phyloP scores from a whole-genome alignment of 345 rosid genomes.

The Psidium friedrichsthalianum region DNA sequence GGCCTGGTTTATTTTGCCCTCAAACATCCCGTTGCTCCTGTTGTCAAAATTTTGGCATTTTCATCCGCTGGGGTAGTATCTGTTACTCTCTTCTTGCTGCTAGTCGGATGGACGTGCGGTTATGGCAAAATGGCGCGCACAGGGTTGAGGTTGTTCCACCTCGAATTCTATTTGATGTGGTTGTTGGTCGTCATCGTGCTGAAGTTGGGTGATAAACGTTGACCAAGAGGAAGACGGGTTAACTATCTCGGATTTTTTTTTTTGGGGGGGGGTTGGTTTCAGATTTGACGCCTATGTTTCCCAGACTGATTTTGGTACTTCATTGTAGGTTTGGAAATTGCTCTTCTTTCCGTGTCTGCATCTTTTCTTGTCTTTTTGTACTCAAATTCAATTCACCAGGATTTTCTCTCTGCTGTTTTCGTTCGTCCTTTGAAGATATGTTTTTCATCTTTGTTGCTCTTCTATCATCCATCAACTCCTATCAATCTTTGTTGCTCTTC shows the following conservation, averaged over 20 bases:
- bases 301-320: no score
- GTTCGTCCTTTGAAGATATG: no score
- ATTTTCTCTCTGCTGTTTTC: no score
- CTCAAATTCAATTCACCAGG: no score
- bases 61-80: neutral
- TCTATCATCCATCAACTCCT: no score
- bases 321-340: no score
- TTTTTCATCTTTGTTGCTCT: no score
- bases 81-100: neutral
- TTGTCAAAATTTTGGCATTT: neutral
- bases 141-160: neutral
- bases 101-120: neutral
- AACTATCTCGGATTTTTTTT: neutral
- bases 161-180: neutral
- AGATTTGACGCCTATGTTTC: no score
- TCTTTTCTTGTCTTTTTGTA: no score
- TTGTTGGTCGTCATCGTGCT: fast-evolving
- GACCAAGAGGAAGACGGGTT: neutral
- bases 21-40: neutral
- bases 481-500: no score
- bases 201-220: neutral
- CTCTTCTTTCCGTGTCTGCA: no score
- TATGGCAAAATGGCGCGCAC: neutral
- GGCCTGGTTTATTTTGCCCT: neutral
- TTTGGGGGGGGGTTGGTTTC: no score